Base-by-base conservation (phyloP, 2,329 filamentous ascomycete species). In the Talaromyces albobiverticillius region DNA sequence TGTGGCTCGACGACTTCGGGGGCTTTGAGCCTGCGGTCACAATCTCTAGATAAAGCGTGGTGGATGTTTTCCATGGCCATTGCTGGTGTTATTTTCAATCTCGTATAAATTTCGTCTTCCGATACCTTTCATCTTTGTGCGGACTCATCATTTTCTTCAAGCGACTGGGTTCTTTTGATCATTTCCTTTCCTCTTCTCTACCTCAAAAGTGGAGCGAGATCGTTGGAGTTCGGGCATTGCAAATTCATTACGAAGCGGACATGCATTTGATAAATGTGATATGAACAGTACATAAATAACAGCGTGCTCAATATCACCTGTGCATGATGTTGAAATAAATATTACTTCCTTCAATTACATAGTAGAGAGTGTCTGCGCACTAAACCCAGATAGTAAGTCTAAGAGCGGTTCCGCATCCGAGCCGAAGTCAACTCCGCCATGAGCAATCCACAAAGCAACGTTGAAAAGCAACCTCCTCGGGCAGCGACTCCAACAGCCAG, bases 1-100 rank as follows among this genome's bases (percentile, higher is more conserved):
- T 77, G 75, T 51, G 71, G 70, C 4, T 69, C 68, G n/a, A 63
- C 59, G 9, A 66, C 65, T 2, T 55, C 63, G 3, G 61, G 46
- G 23, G 46, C 50, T 13, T 41, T 42, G 14, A 49, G 34, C 5
- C 22, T 54, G n/a, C 13, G 13, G 5, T 22, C 22, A 23, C 16
- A 22, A 5, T n/a, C n/a, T 32, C 18, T 45, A 9, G 32, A 13
- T 23, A 20, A 16, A 13, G 26, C 23, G n/a, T 11, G 14, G 11
- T 46, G 40, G 50, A 6, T 40, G n/a, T 51, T 25, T n/a, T 9
- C 16, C 10, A 1, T 52, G 31, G 32, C 23, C 10, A 31, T n/a
- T 23, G 16, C 20, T 7, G 29, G 41, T 26, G n/a, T 25, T 14
- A 25, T 40, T 11, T 22, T 52, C 5, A 22, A 40, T 16, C 16